Evolutionary conservation across 306 rosid species (phyloP).

Genomic region (Morella rubra): DNA sequence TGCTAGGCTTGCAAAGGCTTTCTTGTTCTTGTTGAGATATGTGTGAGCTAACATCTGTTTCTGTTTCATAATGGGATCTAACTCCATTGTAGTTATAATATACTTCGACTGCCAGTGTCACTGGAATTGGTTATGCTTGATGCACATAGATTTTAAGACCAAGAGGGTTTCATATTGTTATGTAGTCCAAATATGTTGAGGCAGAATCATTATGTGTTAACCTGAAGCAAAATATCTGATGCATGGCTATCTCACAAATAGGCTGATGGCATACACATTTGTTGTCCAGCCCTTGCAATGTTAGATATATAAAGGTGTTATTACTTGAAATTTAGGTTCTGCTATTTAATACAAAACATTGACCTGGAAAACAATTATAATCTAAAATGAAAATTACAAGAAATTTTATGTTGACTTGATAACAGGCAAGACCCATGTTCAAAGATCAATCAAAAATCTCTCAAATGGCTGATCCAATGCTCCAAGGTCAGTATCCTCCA

Average conservation of each 20-base stretch:
- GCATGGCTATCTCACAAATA: neutral
- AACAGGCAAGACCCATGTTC: constrained; percentile 85
- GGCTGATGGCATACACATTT: neutral
- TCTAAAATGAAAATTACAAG: neutral
- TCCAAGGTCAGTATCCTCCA: constrained; percentile 81
- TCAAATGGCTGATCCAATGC: constrained; percentile 81
- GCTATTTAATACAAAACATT: neutral
- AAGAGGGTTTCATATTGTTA: neutral
- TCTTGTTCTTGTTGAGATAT: neutral
- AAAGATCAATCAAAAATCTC: constrained; percentile 60
- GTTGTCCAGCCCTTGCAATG: neutral
- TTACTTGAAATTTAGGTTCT: no score
- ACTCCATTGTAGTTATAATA: neutral
- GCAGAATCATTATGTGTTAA: neutral
- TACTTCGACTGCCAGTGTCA: neutral
- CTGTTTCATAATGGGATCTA: neutral
- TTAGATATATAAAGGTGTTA: neutral
- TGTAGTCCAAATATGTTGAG: neutral
- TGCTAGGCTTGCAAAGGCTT: neutral
- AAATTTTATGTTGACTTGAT: constrained; percentile 14
- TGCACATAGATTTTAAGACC: neutral
- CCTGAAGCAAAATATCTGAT: neutral
- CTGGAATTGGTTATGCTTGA: neutral
- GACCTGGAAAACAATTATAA: neutral
- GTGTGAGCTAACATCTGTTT: neutral